Evolutionary conservation across 1,139 yeast species (phyloP), one percentile per base, ranked within the genome.

Genomic region (Suhomyces coccinellae): DNA sequence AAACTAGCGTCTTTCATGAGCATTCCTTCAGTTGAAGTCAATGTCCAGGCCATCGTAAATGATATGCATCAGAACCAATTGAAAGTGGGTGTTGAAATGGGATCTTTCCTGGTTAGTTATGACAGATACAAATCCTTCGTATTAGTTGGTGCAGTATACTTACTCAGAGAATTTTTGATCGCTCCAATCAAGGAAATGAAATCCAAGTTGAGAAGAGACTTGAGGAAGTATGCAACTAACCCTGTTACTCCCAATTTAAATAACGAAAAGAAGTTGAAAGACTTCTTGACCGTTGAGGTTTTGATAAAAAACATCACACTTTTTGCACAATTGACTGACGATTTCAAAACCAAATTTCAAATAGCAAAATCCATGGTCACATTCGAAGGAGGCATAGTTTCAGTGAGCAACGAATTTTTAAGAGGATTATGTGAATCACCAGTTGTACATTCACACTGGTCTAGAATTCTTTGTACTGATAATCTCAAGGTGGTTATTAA

Each of bases 361-460:
- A 36, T 71, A 1, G 62, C 70, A 11, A 62, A 64, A 14, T 39
- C 67, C 1, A 47, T 44, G 6, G 46, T 65, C 1, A 43, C 47
- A 2, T 52, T 65, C 6, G 42, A 47, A 3, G 53, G 60, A 6
- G 61, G 60, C 9, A 50, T 52, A 1, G 12, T 69, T 3, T 35
- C 52, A 27, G 15, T 73, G 20, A 47, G 49, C 38, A 50, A 76
- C 14, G 67, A 68, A 11, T 69, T 77, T 38, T 48, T 71, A 3
- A 66, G 88, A 46, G 50, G 77, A 2, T 70, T 83, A 50, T 79
- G 80, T 0, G 80, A 78, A 45, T 80, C 85, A 0, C 84, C 87
- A 0, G 63, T 75, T 0, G 54, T 68, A 0, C 61, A 69, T 2
- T 69, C 68, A 2, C 63, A 62, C 45, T 83, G 87, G 87, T 64